A percentile compares a stretch with the other conserved stretches of the same genome.
Evolutionary conservation across 208 protist species (phyloP).

Genomic region (Acanthamoeba culbertsoni): DNA sequence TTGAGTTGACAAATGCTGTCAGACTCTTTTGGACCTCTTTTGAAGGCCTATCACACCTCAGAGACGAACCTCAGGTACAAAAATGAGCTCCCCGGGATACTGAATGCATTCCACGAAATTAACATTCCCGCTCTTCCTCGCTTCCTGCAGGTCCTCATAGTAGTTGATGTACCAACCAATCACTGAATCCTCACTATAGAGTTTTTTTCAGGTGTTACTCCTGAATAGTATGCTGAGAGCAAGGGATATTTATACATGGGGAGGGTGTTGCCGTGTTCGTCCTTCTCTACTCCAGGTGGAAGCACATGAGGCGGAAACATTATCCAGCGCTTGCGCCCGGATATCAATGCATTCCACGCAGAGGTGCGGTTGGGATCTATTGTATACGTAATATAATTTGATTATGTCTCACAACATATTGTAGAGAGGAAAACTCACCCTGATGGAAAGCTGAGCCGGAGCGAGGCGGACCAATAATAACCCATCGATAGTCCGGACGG

Average conservation of each 20-base stretch:
- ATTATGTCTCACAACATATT: neutral
- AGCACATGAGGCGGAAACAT: slow-evolving; percentile 66
- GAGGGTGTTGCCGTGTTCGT: slow-evolving; percentile 5
- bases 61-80: slow-evolving; percentile 52
- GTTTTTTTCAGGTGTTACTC: neutral
- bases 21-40: too few species aligned
- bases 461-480: slow-evolving; percentile 62
- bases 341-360: slow-evolving; percentile 68
- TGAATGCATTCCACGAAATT: slow-evolving; percentile 66
- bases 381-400: neutral
- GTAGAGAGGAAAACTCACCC: neutral
- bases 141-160: slow-evolving; percentile 62
- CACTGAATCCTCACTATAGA: slow-evolving; percentile 23
- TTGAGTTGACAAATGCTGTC: too few species aligned
- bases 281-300: slow-evolving; percentile 62
- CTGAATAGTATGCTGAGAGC: too few species aligned
- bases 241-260: neutral
- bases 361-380: slow-evolving; percentile 70
- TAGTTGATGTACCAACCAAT: slow-evolving; percentile 72
- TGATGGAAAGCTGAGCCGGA: slow-evolving; percentile 70
- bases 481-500: slow-evolving; percentile 62
- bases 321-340: slow-evolving; percentile 70
- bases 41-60: too few species aligned
- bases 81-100: slow-evolving; percentile 70
- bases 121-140: neutral